phyloP scores from a whole-genome alignment of 1,139 yeast genomes.

The Nadsonia starkeyi-henricii region DNA sequence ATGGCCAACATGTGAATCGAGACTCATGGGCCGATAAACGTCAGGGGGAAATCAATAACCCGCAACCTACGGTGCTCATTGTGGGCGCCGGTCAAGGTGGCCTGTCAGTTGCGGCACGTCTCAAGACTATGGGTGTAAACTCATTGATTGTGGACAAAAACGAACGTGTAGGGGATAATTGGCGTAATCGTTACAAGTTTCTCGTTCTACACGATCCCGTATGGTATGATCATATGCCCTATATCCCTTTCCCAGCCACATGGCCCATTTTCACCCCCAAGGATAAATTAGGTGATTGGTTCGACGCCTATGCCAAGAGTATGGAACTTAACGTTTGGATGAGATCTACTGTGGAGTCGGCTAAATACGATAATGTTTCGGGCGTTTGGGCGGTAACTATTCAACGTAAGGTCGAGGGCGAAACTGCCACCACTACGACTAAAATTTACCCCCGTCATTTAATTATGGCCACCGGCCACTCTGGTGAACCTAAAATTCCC shows the following conservation, averaged over 20 bases:
- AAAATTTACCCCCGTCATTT: constrained; percentile 22
- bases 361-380: constrained; percentile 18
- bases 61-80: constrained; percentile 26
- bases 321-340: constrained; percentile 29
- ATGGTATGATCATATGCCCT: constrained; percentile 30
- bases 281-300: constrained; percentile 31
- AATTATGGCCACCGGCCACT: constrained; percentile 31
- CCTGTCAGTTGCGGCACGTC: constrained; percentile 28
- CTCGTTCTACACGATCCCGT: constrained; percentile 32
- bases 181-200: constrained; percentile 32
- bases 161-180: constrained; percentile 28
- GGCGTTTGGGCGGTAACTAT: constrained; percentile 23
- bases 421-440: not conserved
- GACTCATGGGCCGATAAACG: constrained; percentile 15
- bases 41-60: constrained; percentile 21
- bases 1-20: constrained; percentile 12
- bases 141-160: constrained; percentile 27
- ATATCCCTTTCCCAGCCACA: constrained; percentile 25
- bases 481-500: constrained; percentile 28
- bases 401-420: constrained; percentile 4
- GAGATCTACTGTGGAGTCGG: constrained; percentile 18
- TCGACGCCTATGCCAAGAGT: constrained; percentile 27
- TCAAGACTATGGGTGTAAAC: constrained; percentile 28
- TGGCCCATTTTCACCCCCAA: constrained; percentile 32
- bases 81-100: constrained; percentile 36